A percentile compares a stretch with the other conserved stretches of the same genome.
Evolutionary conservation across 192 early-diverging fungal genomes (phyloP).

Genomic region (Coemansia sp.): DNA sequence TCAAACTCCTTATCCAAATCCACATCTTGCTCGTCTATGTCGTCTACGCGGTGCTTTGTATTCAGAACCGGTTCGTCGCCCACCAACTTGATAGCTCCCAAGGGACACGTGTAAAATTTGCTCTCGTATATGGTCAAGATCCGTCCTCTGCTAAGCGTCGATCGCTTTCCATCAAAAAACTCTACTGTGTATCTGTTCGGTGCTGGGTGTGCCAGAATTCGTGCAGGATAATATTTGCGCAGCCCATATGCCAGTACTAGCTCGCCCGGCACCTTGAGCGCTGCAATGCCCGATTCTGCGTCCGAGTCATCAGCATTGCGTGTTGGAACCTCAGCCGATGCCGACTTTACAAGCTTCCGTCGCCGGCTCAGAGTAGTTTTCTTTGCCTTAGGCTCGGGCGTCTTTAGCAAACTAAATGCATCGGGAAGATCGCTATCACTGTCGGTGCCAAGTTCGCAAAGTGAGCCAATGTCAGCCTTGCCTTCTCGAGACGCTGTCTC

Average conservation of each 20-base stretch:
- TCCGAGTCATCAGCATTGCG: constrained; percentile 18
- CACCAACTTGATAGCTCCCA: constrained; percentile 34
- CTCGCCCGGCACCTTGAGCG: constrained; percentile 45
- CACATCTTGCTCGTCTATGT: neutral
- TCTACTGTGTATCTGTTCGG: constrained; percentile 21
- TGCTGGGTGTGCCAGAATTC: constrained; percentile 15
- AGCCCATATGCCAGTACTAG: constrained; percentile 32
- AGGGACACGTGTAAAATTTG: constrained; percentile 37
- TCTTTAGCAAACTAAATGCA: constrained; percentile 29
- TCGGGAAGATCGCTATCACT: constrained; percentile 53
- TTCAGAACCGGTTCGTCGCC: constrained; percentile 31
- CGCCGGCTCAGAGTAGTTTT: neutral
- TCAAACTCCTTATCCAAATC: constrained; percentile 35
- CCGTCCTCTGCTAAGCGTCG: constrained; percentile 12
- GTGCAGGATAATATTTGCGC: constrained; percentile 50
- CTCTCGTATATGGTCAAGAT: constrained; percentile 46
- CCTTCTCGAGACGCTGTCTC: neutral
- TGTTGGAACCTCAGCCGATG: constrained; percentile 20
- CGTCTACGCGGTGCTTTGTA: neutral
- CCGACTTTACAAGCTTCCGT: constrained; percentile 23
- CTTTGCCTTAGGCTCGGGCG: constrained; percentile 4
- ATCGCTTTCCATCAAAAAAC: constrained; percentile 41
- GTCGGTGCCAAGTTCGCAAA: neutral
- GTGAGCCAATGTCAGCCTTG: neutral
- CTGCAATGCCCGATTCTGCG: neutral